These are phyloP conservation scores for Colletotrichum sp. DNA, from an alignment of 2,329 filamentous ascomycete species.

Conservation along the genomic window DNA sequence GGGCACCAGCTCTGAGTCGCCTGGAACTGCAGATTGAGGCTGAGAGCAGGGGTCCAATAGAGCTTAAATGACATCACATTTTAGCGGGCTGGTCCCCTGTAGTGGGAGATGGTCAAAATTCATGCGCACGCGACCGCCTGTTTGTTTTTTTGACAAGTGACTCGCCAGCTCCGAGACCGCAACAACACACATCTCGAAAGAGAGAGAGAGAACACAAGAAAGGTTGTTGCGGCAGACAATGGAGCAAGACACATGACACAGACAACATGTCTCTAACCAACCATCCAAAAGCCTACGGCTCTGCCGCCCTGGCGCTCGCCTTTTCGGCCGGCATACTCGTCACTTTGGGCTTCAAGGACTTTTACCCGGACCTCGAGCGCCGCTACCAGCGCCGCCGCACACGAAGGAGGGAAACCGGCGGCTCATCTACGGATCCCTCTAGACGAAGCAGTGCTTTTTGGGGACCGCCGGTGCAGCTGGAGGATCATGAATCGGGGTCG, in stretches of 20 bases:
- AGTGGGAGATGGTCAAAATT: not conserved
- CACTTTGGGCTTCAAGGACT: constrained; percentile 79
- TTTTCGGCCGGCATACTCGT: constrained; percentile 80
- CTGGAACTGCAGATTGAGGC: not conserved
- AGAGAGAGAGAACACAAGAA: not conserved
- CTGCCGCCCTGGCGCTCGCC: constrained; percentile 70
- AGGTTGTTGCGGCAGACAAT: not conserved
- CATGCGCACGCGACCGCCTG: not conserved
- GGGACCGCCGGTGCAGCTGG: constrained; percentile 54
- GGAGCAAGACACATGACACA: constrained; percentile 18
- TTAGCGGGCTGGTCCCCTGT: constrained; percentile 11
- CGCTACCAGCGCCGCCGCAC: constrained; percentile 59
- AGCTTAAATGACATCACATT: constrained; percentile 18
- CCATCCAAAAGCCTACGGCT: constrained; percentile 67
- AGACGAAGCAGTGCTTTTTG: constrained; percentile 52
- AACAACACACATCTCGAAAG: not conserved
- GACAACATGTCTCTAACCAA: constrained; percentile 62
- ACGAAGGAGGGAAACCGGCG: constrained; percentile 14
- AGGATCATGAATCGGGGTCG: constrained; percentile 56
- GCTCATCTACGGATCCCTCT: constrained; percentile 21
- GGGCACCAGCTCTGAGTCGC: not conserved
- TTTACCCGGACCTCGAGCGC: constrained; percentile 76
- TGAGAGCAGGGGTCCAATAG: constrained; percentile 3
- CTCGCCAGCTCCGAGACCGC: not conserved
- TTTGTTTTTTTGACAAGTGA: not conserved